Percentiles rank a stretch among this genome's conserved stretches.
Conservation (phyloP, 2,329 filamentous ascomycete genomes). For the Pyricularia grisea region DNA sequence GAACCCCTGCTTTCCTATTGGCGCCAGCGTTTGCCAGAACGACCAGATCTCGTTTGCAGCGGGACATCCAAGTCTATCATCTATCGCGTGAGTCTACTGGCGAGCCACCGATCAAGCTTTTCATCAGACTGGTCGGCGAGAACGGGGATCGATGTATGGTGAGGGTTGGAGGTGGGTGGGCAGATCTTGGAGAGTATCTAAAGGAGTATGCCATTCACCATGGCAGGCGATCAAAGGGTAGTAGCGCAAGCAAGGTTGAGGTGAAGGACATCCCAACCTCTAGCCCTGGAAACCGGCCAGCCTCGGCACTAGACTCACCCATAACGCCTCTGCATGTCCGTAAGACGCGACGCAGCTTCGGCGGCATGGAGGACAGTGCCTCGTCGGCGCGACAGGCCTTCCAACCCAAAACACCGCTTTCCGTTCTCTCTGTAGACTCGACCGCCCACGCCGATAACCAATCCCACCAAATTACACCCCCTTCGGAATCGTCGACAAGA, state of each 20-base stretch:
- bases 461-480: constrained; percentile 25
- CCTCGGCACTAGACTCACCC: constrained; percentile 23
- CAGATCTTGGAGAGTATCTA: constrained; percentile 88
- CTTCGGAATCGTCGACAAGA: constrained; percentile 32
- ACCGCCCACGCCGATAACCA: constrained; percentile 13
- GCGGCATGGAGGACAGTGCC: constrained; percentile 18
- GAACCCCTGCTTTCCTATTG: constrained; percentile 59
- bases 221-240: constrained; percentile 52
- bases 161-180: constrained; percentile 95
- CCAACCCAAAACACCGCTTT: neutral
- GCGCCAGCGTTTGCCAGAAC: constrained; percentile 49
- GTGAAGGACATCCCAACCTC: constrained; percentile 35
- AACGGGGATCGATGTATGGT: constrained; percentile 93
- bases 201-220: constrained; percentile 91
- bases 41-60: constrained; percentile 34
- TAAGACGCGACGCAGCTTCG: constrained; percentile 40
- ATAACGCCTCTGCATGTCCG: constrained; percentile 43
- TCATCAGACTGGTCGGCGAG: constrained; percentile 86
- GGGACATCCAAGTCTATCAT: constrained; percentile 85
- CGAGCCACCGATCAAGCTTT: constrained; percentile 85
- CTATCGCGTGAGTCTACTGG: constrained; percentile 68
- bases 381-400: constrained; percentile 14
- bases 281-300: constrained; percentile 25
- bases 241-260: constrained; percentile 44
- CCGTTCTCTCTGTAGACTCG: neutral